Evolutionary conservation across 2,329 filamentous ascomycete species (phyloP).

Genomic region (Colletotrichum musicola): DNA sequence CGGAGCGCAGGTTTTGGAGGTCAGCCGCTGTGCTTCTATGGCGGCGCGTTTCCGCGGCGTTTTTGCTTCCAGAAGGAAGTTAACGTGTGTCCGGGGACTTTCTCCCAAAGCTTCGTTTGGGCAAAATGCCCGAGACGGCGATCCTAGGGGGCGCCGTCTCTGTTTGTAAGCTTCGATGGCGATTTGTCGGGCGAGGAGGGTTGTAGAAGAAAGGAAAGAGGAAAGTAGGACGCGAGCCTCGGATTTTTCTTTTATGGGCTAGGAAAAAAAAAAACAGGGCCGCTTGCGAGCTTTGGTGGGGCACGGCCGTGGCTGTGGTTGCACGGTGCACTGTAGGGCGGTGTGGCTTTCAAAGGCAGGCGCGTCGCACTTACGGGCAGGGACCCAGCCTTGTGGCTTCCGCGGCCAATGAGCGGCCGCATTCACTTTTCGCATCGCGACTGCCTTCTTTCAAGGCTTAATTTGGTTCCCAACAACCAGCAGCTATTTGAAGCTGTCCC

Average conservation of each 20-base stretch:
- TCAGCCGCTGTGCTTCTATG: constrained; percentile 99
- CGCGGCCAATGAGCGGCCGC: constrained; percentile 22
- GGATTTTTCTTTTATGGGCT: constrained; percentile 35
- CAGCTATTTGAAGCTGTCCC: constrained; percentile 28
- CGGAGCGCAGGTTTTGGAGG: constrained; percentile 72
- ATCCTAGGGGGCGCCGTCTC: constrained; percentile 61
- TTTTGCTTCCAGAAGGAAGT: constrained; percentile 54
- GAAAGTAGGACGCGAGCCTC: constrained; percentile 28
- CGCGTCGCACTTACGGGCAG: constrained; percentile 4
- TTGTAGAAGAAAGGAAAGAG: constrained; percentile 59
- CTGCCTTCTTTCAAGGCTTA: constrained; percentile 25
- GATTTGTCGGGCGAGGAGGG: constrained; percentile 99
- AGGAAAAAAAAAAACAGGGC: constrained; percentile 13
- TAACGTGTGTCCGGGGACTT: constrained; percentile 94
- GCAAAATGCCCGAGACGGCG: constrained; percentile 50
- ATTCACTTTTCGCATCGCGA: constrained; percentile 39
- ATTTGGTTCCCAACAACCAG: background rate
- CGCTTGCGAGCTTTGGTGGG: constrained; percentile 16
- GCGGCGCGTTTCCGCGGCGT: constrained; percentile 97
- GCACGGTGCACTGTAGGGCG: background rate
- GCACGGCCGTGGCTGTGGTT: constrained; percentile 26
- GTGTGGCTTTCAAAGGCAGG: constrained; percentile 20
- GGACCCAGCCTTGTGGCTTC: constrained; percentile 35
- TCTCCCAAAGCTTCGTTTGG: constrained; percentile 90
- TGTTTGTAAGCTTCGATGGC: constrained; percentile 99